Evolutionary conservation across 2,329 filamentous ascomycete genomes (phyloP).

Genomic region (Penicillium sumatraense): DNA sequence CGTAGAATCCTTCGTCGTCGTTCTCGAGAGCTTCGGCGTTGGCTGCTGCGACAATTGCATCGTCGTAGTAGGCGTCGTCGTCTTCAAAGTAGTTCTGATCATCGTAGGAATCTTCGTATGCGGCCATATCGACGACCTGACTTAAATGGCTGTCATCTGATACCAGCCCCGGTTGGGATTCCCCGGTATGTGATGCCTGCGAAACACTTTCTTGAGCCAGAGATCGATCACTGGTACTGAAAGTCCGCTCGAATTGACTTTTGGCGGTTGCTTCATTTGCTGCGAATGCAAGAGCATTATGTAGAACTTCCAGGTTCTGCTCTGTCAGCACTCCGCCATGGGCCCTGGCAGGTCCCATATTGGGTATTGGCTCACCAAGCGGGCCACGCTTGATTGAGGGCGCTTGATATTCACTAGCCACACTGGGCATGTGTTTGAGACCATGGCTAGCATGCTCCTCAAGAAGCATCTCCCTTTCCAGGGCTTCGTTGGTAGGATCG

Average conservation of each 20-base stretch:
- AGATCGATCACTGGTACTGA: constrained; percentile 52
- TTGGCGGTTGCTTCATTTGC: constrained; percentile 75
- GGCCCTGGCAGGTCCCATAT: constrained; percentile 40
- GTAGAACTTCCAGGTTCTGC: constrained; percentile 71
- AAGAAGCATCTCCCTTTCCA: constrained; percentile 19
- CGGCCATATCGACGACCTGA: constrained; percentile 46
- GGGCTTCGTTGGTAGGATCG: constrained; percentile 3
- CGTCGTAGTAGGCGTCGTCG: constrained; percentile 75
- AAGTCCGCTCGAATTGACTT: constrained; percentile 72
- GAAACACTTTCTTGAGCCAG: constrained; percentile 40
- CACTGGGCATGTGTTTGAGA: constrained; percentile 40
- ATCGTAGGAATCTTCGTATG: constrained; percentile 48
- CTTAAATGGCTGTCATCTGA: constrained; percentile 57
- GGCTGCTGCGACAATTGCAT: constrained; percentile 90
- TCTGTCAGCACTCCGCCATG: constrained; percentile 52
- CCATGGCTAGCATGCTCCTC: constrained; percentile 19
- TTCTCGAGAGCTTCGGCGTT: constrained; percentile 92
- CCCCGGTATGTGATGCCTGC: constrained; percentile 40
- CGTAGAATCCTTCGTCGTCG: constrained; percentile 92
- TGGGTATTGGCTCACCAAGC: constrained; percentile 31
- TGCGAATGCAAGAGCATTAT: constrained; percentile 81
- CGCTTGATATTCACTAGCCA: constrained; percentile 38
- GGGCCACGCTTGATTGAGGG: constrained; percentile 28
- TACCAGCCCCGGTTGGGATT: constrained; percentile 50
- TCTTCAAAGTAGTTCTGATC: constrained; percentile 61